phyloP scores from a whole-genome alignment of 352 stramenopile genomes.

The Pythium rishiriense region DNA sequence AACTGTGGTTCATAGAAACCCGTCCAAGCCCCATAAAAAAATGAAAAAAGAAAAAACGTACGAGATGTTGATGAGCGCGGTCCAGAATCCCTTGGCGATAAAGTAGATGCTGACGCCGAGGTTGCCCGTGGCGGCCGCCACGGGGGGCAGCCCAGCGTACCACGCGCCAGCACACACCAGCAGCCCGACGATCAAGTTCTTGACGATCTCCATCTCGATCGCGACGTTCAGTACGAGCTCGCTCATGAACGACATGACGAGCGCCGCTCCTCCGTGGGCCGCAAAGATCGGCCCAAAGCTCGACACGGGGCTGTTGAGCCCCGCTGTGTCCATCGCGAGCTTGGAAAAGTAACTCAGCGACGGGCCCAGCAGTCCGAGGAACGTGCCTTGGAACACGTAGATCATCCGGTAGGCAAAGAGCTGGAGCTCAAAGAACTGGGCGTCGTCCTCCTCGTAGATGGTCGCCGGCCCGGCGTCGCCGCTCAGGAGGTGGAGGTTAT shows the following conservation, averaged over 20 bases:
- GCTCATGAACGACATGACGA: constrained; percentile 81
- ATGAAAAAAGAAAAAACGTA: constrained; percentile 13
- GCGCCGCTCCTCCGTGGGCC: constrained; percentile 61
- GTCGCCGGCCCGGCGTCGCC: neutral
- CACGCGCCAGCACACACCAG: constrained; percentile 58
- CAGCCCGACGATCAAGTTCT: constrained; percentile 64
- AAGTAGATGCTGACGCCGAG: constrained; percentile 70
- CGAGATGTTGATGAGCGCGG: constrained; percentile 76
- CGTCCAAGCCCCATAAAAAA: constrained; percentile 29
- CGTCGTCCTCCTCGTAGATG: constrained; percentile 38
- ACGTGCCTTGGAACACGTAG: constrained; percentile 66
- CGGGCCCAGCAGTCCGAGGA: constrained; percentile 66
- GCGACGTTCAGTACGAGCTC: constrained; percentile 70
- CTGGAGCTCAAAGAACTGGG: constrained; percentile 48
- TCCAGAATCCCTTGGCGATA: constrained; percentile 77
- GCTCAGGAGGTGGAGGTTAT: constrained; percentile 11
- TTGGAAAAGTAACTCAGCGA: constrained; percentile 66
- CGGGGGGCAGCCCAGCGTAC: constrained; percentile 62
- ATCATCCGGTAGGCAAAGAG: constrained; percentile 65
- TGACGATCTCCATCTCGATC: constrained; percentile 70
- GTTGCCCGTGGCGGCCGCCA: constrained; percentile 61
- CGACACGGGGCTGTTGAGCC: constrained; percentile 50
- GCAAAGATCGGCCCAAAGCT: constrained; percentile 77
- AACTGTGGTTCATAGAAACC: neutral
- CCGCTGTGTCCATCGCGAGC: constrained; percentile 39